Evolutionary conservation across 83 land plant genomes (phyloP).

Genomic region (Diphasiastrum complanatum): DNA sequence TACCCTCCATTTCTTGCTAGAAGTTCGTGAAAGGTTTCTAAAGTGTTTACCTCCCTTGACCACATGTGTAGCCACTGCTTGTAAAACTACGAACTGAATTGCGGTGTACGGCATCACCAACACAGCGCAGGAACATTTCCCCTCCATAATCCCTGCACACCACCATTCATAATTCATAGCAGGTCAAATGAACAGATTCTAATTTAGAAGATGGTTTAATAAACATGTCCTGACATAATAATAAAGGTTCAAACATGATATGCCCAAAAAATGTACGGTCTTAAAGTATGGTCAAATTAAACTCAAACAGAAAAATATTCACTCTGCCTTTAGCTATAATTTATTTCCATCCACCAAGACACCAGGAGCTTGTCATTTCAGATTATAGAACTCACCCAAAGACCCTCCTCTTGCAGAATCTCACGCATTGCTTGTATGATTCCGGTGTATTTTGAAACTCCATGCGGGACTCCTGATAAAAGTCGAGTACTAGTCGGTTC

Average conservation of each 20-base stretch:
- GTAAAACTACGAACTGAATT: conserved; percentile 78
- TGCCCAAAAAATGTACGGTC: too few relatives aligned
- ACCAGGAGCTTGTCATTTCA: conserved; percentile 3
- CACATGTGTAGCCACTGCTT: conserved; percentile 63
- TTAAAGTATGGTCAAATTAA: too few relatives aligned
- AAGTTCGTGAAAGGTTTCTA: not conserved
- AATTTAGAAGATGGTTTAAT: not conserved
- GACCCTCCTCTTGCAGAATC: conserved; percentile 81
- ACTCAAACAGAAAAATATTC: not conserved
- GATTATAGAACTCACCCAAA: conserved; percentile 41
- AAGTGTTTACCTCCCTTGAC: conserved; percentile 59
- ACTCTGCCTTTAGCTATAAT: not conserved
- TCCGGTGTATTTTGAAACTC: conserved; percentile 77
- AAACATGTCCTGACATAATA: not conserved
- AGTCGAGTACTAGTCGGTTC: conserved; percentile 81
- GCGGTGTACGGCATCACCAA: conserved; percentile 98
- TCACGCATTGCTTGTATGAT: conserved; percentile 71
- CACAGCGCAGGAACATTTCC: conserved; percentile 92
- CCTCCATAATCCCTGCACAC: conserved; percentile 82
- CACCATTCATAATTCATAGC: not conserved
- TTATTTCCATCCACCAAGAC: not conserved
- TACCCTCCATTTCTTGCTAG: too few relatives aligned
- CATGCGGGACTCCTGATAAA: conserved; percentile 23
- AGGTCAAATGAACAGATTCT: not conserved
- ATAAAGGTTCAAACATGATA: not conserved